Percentiles rank a stretch among this genome's conserved stretches.
These are phyloP conservation scores for Chamaecrista fasciculata DNA, from an alignment of 306 rosid genomes.

Conservation along the genomic window DNA sequence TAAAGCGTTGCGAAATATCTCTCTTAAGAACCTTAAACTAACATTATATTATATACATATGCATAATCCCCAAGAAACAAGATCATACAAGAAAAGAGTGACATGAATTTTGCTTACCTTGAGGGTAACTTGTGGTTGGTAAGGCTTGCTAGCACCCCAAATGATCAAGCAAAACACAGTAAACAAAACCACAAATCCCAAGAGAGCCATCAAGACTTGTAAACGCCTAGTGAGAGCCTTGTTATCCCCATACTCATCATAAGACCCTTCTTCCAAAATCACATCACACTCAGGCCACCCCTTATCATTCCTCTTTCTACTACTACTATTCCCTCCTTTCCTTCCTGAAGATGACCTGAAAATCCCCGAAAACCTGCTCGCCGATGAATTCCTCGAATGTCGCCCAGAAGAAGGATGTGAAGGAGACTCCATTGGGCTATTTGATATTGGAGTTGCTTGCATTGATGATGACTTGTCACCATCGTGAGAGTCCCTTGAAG, in stretches of 20 bases:
- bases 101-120: constrained; percentile 45
- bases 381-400: constrained; percentile 88
- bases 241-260: constrained; percentile 56
- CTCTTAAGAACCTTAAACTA: too few relatives aligned
- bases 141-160: constrained; percentile 94
- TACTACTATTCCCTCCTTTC: constrained; percentile 36
- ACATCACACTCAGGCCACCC: constrained; percentile 96
- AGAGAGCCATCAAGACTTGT: constrained; percentile 60
- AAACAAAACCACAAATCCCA: constrained; percentile 62
- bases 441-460: constrained; percentile 85
- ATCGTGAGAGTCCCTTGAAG: constrained; percentile 88
- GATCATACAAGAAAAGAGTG: neutral
- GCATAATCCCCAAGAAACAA: too few relatives aligned
- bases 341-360: constrained; percentile 86
- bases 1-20: too few relatives aligned
- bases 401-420: constrained; percentile 89
- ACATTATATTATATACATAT: too few relatives aligned
- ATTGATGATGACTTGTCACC: constrained; percentile 86
- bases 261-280: constrained; percentile 86
- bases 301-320: constrained; percentile 71
- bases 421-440: constrained; percentile 94
- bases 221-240: constrained; percentile 50
- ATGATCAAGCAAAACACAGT: constrained; percentile 80
- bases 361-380: constrained; percentile 81
- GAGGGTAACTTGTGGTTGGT: constrained; percentile 57